These are phyloP conservation scores for Nicotiana attenuata DNA, from an alignment of 257 asterid species.

Conservation along the genomic window DNA sequence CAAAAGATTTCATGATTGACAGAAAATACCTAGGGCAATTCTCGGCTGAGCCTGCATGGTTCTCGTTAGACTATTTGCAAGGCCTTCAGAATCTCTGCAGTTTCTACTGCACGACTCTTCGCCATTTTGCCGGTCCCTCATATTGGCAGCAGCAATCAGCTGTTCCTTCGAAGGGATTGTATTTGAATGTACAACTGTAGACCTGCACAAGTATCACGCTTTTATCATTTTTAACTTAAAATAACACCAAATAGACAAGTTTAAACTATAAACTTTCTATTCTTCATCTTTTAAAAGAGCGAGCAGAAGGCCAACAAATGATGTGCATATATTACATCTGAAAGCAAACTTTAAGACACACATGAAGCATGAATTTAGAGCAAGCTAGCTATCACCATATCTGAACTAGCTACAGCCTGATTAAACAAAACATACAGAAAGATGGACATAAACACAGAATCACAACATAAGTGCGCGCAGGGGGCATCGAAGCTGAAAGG, in stretches of 20 bases:
- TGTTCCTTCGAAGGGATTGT: slow-evolving; percentile 48
- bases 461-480: not conserved
- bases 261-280: not conserved
- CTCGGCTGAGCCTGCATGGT: slow-evolving; percentile 52
- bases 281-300: not conserved
- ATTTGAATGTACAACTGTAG: slow-evolving; percentile 68
- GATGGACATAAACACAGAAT: not conserved
- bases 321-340: not conserved
- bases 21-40: slow-evolving; percentile 45
- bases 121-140: slow-evolving; percentile 38
- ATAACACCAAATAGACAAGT: not conserved
- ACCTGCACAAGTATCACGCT: slow-evolving; percentile 29
- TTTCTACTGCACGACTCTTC: slow-evolving; percentile 47
- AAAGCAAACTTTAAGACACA: not conserved
- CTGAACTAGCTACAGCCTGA: not conserved
- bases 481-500: not conserved
- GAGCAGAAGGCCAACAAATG: not conserved
- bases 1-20: not conserved
- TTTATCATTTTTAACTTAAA: not conserved
- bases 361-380: not conserved
- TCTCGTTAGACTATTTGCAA: slow-evolving; percentile 42
- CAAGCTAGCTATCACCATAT: not conserved
- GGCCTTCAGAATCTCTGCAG: slow-evolving; percentile 42
- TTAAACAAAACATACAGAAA: not conserved
- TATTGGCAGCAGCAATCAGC: slow-evolving; percentile 18